phyloP scores from a whole-genome alignment of 2,329 filamentous ascomycete genomes.

The Pseudocercospora eumusae region DNA sequence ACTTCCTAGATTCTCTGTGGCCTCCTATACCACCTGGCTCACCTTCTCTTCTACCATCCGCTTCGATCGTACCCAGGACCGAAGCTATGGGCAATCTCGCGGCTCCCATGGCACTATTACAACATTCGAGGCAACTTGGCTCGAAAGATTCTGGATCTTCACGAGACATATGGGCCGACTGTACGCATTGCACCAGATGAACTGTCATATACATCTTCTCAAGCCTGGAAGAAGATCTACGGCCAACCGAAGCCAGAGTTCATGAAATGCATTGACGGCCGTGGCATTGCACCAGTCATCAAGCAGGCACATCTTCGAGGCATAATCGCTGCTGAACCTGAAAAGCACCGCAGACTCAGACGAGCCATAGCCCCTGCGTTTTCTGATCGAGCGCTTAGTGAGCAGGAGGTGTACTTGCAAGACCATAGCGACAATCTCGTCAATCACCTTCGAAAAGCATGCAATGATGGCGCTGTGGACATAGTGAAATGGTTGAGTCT shows the following conservation, averaged over 20 bases:
- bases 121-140: slow-evolving; percentile 10
- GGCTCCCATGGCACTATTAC: slow-evolving; percentile 20
- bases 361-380: slow-evolving; percentile 42
- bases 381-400: slow-evolving; percentile 40
- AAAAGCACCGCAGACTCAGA: slow-evolving; percentile 32
- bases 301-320: slow-evolving; percentile 12
- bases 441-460: slow-evolving; percentile 37
- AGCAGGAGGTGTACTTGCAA: slow-evolving; percentile 43
- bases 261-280: slow-evolving; percentile 13
- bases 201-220: slow-evolving; percentile 41
- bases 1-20: neutral
- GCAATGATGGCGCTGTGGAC: slow-evolving; percentile 19
- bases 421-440: slow-evolving; percentile 45
- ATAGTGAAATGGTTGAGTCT: slow-evolving; percentile 10
- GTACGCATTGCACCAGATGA: slow-evolving; percentile 37
- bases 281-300: slow-evolving; percentile 15
- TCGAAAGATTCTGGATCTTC: slow-evolving; percentile 30
- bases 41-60: slow-evolving; percentile 47
- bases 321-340: slow-evolving; percentile 17
- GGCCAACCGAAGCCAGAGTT: slow-evolving; percentile 12
- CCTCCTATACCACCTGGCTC: slow-evolving; percentile 27
- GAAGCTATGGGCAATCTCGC: slow-evolving; percentile 26
- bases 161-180: slow-evolving; percentile 36
- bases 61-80: slow-evolving; percentile 47
- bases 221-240: slow-evolving; percentile 53